Evolutionary conservation across 768 basidiomycete genomes (phyloP), one percentile per base, ranked within the genome.

Genomic region (Tulasnella sp.): DNA sequence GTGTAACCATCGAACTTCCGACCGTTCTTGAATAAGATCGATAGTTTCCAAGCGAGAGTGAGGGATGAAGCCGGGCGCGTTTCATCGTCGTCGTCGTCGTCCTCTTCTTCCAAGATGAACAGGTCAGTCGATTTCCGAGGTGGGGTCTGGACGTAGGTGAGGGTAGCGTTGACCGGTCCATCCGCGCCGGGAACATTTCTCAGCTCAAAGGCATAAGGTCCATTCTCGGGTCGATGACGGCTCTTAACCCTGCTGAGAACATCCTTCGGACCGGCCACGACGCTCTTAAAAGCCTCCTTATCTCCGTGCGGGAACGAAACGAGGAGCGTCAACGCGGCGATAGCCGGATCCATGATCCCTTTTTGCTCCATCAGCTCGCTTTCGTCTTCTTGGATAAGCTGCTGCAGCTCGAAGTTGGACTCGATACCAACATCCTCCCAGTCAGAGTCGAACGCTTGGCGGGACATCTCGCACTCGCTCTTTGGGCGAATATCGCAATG

Each of bases 71-170:
- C 27, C n/a, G 58, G 58, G 2, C 21, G 58, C 58, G 24, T 31
- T 62, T 62, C 58, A 19, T 16, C 18, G 19, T 46, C 46, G 12
- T 46, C 46, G 12, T 46, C 46, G 46, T 46, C 46, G 46, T 46
- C 46, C 21, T 62, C 58, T 14, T 62, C 58, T 21, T n/a, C 52
- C 52, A 62, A 24, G 58, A 6, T 10, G 58, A 62, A 62, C 18
- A 21, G 7, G 3, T 31, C 58, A 12, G 18, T 12, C 9, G 58
- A 62, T 31, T 31, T n/a, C 58, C 27, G 58, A 62, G 87, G 88
- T 21, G 94, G 94, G 10, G 96, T 91, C 83, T 96, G 94, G 24
- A 94, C 87, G 84, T 95, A 97, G 0, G 92, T 93, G 79, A 96
- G 85, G 80, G 88, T 89, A 1, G 91, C 91, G 86, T 94, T 93